phyloP scores from a whole-genome alignment of 495 filamentous ascomycete genomes.

The Podospora anserina region DNA sequence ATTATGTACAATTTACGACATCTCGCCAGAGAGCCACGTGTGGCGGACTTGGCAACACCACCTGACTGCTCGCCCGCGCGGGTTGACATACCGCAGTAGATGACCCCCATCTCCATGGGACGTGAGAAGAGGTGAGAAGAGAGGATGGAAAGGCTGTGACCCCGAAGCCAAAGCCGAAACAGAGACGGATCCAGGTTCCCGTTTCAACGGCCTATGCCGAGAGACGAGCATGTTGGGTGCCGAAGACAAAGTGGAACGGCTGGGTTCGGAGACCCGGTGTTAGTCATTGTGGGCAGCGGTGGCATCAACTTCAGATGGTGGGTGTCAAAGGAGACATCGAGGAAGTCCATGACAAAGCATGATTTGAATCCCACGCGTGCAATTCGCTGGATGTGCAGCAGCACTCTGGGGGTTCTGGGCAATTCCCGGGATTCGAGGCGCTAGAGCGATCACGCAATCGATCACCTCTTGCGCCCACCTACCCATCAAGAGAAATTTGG shows the following conservation, averaged over 20 bases:
- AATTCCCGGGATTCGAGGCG: slow-evolving; percentile 25
- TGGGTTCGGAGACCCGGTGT: not conserved
- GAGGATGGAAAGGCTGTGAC: not conserved
- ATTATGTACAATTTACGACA: slow-evolving; percentile 13
- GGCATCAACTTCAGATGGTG: not conserved
- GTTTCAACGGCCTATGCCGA: not conserved
- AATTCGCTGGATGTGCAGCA: slow-evolving; percentile 29
- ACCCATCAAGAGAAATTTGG: slow-evolving; percentile 26
- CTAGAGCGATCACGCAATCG: slow-evolving; percentile 40
- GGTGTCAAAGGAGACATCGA: slow-evolving; percentile 3
- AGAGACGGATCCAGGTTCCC: not conserved
- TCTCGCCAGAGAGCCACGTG: slow-evolving; percentile 2
- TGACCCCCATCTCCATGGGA: not conserved
- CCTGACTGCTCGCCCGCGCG: not conserved
- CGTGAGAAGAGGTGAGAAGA: not conserved
- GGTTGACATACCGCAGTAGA: not conserved
- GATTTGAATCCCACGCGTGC: slow-evolving; percentile 29
- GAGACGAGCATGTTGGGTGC: not conserved
- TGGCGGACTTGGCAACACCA: slow-evolving; percentile 10
- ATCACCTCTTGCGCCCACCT: slow-evolving; percentile 20
- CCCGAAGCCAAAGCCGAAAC: not conserved
- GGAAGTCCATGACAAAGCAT: slow-evolving; percentile 28
- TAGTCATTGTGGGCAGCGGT: not conserved
- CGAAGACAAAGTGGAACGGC: not conserved
- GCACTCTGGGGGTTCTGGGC: slow-evolving; percentile 21